Percentiles rank a stretch among this genome's conserved stretches.
Evolutionary conservation across 2,329 filamentous ascomycete genomes (phyloP).

Genomic region (Colletotrichum tabaci): DNA sequence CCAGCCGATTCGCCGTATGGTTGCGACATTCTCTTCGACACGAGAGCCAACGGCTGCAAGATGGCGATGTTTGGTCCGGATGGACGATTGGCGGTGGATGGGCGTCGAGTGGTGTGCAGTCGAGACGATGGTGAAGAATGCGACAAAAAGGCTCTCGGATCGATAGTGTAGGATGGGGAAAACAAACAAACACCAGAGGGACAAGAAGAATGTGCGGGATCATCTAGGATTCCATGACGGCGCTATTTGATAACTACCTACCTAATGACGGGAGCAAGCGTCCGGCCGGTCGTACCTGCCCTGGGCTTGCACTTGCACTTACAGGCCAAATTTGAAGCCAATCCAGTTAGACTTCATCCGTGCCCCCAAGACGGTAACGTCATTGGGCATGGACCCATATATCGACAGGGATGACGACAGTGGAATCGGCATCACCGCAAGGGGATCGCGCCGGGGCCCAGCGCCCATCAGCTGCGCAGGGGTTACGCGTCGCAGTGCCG

Average conservation of each 20-base stretch:
- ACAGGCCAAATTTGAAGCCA: constrained; percentile 12
- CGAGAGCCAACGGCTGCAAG: neutral
- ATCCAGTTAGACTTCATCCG: constrained; percentile 11
- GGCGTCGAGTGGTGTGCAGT: neutral
- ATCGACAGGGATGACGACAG: neutral
- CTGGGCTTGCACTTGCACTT: neutral
- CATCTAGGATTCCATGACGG: constrained; percentile 12
- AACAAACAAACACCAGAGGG: neutral
- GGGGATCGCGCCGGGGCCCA: neutral
- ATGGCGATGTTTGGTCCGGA: neutral
- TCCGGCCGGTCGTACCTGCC: too few species aligned
- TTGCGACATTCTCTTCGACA: constrained; percentile 32
- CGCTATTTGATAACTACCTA: neutral
- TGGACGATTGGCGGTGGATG: neutral
- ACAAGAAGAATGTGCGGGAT: neutral
- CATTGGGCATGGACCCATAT: constrained; percentile 19
- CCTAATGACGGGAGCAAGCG: constrained; percentile 14
- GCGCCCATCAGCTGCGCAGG: constrained; percentile 15
- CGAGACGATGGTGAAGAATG: neutral
- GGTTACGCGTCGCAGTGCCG: constrained; percentile 37
- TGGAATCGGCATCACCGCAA: constrained; percentile 26
- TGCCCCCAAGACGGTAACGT: constrained; percentile 17
- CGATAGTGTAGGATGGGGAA: neutral
- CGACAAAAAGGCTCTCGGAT: neutral
- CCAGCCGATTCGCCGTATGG: constrained; percentile 39